phyloP scores from a whole-genome alignment of 2,329 filamentous ascomycete genomes.

The Zalaria sp. region DNA sequence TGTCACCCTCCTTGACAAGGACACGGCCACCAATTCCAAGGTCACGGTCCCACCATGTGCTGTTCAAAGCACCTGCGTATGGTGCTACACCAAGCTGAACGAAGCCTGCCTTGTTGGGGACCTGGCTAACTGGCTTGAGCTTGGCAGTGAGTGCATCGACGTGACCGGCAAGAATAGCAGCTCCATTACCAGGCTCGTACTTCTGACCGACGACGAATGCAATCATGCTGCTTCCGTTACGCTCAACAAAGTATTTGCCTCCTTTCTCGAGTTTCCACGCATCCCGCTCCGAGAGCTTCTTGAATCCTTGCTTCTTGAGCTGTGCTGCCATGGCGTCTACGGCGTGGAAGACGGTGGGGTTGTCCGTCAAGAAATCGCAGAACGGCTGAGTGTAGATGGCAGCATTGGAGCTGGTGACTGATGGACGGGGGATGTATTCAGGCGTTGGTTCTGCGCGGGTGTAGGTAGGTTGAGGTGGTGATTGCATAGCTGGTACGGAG shows the following conservation, averaged over 20 bases:
- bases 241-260: conserved; percentile 77
- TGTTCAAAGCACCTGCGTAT: conserved; percentile 76
- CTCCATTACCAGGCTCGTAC: conserved; percentile 73
- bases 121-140: conserved; percentile 78
- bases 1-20: conserved; percentile 65
- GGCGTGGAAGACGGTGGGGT: conserved; percentile 87
- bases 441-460: not conserved
- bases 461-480: not conserved
- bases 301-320: conserved; percentile 59
- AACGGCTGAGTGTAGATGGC: conserved; percentile 63
- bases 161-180: conserved; percentile 81
- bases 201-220: conserved; percentile 70
- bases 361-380: conserved; percentile 71
- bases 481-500: not conserved
- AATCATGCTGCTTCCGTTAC: conserved; percentile 75
- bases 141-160: conserved; percentile 84
- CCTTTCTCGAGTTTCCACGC: conserved; percentile 68
- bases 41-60: conserved; percentile 96
- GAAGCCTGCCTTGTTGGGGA: conserved; percentile 75
- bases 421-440: not conserved
- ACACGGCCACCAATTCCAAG: conserved; percentile 82
- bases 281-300: conserved; percentile 65
- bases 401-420: conserved; percentile 3
- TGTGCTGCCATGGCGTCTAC: conserved; percentile 66
- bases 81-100: conserved; percentile 82